These are phyloP conservation scores for Fraxinus baroniana DNA, from an alignment of 305 asterid species.

Conservation along the genomic window DNA sequence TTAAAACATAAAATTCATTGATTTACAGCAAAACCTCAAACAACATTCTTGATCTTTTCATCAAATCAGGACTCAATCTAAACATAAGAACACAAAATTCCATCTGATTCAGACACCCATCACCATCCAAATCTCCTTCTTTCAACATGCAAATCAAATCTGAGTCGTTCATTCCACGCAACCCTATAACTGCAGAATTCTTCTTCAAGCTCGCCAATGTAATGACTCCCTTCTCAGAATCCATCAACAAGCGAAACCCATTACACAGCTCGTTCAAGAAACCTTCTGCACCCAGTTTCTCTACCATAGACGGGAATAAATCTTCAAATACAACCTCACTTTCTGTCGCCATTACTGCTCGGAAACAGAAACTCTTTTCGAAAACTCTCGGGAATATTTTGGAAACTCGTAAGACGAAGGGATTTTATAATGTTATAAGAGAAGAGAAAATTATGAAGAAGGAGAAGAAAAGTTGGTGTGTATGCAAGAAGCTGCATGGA, in stretches of 20 bases:
- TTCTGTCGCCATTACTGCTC: conserved; percentile 20
- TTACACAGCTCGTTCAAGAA: conserved; percentile 62
- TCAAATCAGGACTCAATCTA: conserved; percentile 63
- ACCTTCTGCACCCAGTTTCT: conserved; percentile 68
- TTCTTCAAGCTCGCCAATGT: conserved; percentile 63
- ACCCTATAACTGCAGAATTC: conserved; percentile 42
- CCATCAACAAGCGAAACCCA: conserved; percentile 58
- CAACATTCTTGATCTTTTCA: conserved; percentile 42
- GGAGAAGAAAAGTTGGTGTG: conserved; percentile 36
- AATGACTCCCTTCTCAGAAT: conserved; percentile 46
- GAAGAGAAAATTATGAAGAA: neutral
- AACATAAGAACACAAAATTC: conserved; percentile 75
- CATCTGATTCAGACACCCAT: conserved; percentile 55
- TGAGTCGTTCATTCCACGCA: conserved; percentile 44
- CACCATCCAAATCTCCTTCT: conserved; percentile 73
- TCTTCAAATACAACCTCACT: conserved; percentile 49
- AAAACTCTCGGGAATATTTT: neutral
- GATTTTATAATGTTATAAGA: neutral
- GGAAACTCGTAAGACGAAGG: neutral
- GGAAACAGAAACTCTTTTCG: neutral
- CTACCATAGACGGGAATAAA: conserved; percentile 66
- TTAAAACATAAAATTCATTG: neutral
- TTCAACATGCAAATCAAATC: conserved; percentile 47
- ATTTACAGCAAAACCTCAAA: conserved; percentile 8
- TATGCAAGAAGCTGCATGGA: conserved; percentile 28